Percentiles rank a stretch among this genome's conserved stretches.
Conservation (phyloP, 2,329 filamentous ascomycete species). For the Fusarium verrucosum region DNA sequence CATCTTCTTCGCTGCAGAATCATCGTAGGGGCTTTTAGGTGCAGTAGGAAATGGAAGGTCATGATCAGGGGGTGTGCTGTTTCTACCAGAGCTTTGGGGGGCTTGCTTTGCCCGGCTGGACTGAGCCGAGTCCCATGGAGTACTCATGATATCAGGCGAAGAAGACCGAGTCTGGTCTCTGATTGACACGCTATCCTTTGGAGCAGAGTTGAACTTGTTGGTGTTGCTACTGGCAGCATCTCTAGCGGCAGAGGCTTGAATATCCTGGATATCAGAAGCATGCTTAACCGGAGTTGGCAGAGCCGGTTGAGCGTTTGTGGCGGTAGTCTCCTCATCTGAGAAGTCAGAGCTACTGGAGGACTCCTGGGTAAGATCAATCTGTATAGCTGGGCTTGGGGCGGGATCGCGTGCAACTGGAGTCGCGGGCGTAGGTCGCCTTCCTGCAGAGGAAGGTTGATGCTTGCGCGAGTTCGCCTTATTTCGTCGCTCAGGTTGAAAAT, state of each 20-base stretch:
- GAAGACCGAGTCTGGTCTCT: neutral
- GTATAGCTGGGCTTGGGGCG: neutral
- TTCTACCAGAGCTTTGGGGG: neutral
- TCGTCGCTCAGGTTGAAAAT: neutral
- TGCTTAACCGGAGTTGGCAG: neutral
- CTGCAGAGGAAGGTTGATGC: neutral
- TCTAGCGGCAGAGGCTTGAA: neutral
- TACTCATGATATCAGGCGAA: neutral
- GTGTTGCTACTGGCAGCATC: neutral
- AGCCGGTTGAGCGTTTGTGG: neutral
- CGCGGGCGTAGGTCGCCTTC: neutral
- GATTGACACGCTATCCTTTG: neutral
- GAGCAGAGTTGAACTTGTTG: neutral
- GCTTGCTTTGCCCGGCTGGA: neutral
- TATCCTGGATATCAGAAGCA: neutral
- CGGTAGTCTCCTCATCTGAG: constrained; percentile 9
- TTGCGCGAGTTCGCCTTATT: constrained; percentile 1
- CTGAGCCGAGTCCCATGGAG: neutral
- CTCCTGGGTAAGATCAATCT: constrained; percentile 24
- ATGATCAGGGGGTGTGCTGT: neutral
- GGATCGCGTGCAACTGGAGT: neutral
- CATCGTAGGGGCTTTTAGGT: constrained; percentile 1
- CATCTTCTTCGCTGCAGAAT: neutral
- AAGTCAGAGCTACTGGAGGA: constrained; percentile 22
- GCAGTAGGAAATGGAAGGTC: constrained; percentile 5